Conservation (phyloP, 2,329 filamentous ascomycete species). For the Corynespora cassiicola region DNA sequence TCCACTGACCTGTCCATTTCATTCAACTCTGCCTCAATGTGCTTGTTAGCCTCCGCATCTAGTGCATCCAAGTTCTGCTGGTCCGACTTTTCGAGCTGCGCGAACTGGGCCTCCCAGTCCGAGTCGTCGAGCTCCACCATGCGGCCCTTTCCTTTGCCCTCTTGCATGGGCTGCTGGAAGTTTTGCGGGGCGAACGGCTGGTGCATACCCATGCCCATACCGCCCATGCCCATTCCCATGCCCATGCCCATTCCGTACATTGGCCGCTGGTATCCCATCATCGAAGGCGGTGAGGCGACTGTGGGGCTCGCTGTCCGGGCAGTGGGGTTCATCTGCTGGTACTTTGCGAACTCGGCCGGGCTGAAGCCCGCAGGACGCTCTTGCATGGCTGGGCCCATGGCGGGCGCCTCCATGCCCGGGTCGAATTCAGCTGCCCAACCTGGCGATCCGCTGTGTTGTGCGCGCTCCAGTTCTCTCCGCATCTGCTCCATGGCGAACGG, state of each 20-base stretch:
- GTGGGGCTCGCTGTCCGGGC: slow-evolving; percentile 67
- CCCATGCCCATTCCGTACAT: slow-evolving; percentile 59
- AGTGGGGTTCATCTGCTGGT: slow-evolving; percentile 69
- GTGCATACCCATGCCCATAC: slow-evolving; percentile 55
- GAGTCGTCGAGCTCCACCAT: slow-evolving; percentile 91
- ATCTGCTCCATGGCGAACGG: slow-evolving; percentile 73
- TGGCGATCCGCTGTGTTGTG: slow-evolving; percentile 60
- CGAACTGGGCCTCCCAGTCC: slow-evolving; percentile 97
- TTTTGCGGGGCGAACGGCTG: slow-evolving; percentile 51
- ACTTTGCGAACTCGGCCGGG: slow-evolving; percentile 85
- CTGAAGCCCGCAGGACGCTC: slow-evolving; percentile 66
- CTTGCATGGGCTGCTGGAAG: slow-evolving; percentile 53
- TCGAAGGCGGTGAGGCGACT: slow-evolving; percentile 48
- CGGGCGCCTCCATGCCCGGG: slow-evolving; percentile 63
- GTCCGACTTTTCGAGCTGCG: slow-evolving; percentile 78
- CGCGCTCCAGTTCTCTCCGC: slow-evolving; percentile 67
- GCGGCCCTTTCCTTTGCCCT: slow-evolving; percentile 80
- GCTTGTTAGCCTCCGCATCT: slow-evolving; percentile 71
- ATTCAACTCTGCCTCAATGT: slow-evolving; percentile 86
- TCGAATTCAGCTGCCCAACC: slow-evolving; percentile 72
- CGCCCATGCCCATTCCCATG: slow-evolving; percentile 61
- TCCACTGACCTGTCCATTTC: slow-evolving; percentile 84
- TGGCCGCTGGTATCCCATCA: slow-evolving; percentile 64
- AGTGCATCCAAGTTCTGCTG: slow-evolving; percentile 55
- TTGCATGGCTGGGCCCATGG: slow-evolving; percentile 75